Conservation (phyloP, 495 filamentous ascomycete species). For the Penicillium paxilli region DNA sequence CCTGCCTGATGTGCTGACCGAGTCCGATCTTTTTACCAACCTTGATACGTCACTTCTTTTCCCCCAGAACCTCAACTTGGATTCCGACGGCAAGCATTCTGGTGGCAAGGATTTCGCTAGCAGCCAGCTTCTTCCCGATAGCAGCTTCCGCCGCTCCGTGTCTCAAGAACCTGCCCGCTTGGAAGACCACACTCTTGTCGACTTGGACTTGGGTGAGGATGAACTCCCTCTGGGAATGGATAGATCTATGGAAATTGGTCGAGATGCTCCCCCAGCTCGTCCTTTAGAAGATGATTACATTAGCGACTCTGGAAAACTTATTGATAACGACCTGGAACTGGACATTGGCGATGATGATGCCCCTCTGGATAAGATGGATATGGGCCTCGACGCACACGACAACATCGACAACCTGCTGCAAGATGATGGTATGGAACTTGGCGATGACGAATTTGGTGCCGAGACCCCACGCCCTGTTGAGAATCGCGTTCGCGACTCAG, state of each 20-base stretch:
- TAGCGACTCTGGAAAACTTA: conserved; percentile 59
- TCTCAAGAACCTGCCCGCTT: conserved; percentile 51
- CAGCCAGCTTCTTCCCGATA: conserved; percentile 71
- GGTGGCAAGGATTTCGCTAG: conserved; percentile 59
- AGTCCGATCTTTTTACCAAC: conserved; percentile 78
- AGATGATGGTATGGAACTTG: conserved; percentile 49
- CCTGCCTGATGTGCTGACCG: conserved; percentile 85
- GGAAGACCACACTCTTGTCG: conserved; percentile 49
- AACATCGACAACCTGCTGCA: conserved; percentile 28
- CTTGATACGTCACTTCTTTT: conserved; percentile 75
- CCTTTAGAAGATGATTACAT: conserved; percentile 71
- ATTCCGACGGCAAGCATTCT: conserved; percentile 59
- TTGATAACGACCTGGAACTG: conserved; percentile 45
- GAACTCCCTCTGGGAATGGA: conserved; percentile 49
- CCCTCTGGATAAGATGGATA: conserved; percentile 43
- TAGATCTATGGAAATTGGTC: conserved; percentile 77
- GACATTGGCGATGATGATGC: conserved; percentile 57
- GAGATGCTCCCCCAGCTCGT: conserved; percentile 69
- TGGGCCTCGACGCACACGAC: conserved; percentile 33
- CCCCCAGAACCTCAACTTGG: conserved; percentile 61
- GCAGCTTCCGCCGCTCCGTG: conserved; percentile 49
- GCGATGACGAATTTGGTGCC: conserved; percentile 41
- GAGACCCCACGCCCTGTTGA: conserved; percentile 53
- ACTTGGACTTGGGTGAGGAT: conserved; percentile 54
- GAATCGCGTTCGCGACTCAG: conserved; percentile 65